These are phyloP conservation scores for Curvularia sp. DNA, from an alignment of 2,329 filamentous ascomycete species.

Conservation along the genomic window DNA sequence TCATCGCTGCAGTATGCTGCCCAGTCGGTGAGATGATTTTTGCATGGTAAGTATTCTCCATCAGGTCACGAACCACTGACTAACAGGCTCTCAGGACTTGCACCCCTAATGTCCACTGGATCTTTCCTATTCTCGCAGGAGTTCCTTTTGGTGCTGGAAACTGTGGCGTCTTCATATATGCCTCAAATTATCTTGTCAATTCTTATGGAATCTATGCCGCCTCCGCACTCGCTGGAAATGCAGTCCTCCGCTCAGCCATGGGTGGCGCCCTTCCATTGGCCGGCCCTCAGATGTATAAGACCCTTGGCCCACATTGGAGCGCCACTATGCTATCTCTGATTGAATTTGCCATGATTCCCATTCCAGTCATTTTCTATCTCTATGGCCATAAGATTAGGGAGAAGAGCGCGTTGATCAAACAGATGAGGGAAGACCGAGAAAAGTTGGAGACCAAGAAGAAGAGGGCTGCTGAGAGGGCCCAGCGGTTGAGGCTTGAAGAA, in stretches of 20 bases:
- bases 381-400: constrained; percentile 64
- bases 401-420: constrained; percentile 61
- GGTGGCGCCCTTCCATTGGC: constrained; percentile 82
- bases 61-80: neutral
- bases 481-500: constrained; percentile 39
- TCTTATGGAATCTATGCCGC: constrained; percentile 84
- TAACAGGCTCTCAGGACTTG: constrained; percentile 45
- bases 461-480: constrained; percentile 50
- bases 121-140: constrained; percentile 78
- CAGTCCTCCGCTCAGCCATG: constrained; percentile 73
- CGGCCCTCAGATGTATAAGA: constrained; percentile 66
- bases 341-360: constrained; percentile 76
- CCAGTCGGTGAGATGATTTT: constrained; percentile 85
- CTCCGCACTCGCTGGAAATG: constrained; percentile 79
- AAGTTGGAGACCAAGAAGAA: constrained; percentile 51
- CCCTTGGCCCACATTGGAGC: constrained; percentile 77
- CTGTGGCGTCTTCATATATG: constrained; percentile 80
- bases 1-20: constrained; percentile 75
- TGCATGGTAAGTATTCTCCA: constrained; percentile 64
- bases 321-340: constrained; percentile 77
- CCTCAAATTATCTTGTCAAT: constrained; percentile 78
- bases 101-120: constrained; percentile 82
- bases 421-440: constrained; percentile 55
- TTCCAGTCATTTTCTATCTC: constrained; percentile 78
- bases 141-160: constrained; percentile 82